A percentile compares a stretch with the other conserved stretches of the same genome.
Evolutionary conservation across 139 green algal species (phyloP).

Genomic region (Eudorina sp.): DNA sequence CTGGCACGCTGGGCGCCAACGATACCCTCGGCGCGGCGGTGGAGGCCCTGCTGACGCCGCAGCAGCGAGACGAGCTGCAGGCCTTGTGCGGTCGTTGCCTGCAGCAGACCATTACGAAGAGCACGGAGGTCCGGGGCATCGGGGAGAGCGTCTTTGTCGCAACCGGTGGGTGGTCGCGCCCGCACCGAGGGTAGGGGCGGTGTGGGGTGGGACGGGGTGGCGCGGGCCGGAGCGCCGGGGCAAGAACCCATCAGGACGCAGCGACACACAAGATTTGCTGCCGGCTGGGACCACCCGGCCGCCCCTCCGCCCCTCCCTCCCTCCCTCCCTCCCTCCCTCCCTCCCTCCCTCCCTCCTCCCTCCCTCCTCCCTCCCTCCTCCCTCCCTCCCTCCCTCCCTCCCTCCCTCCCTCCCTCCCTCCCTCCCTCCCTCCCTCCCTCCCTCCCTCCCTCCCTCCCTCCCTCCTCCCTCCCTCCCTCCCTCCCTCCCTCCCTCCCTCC

Average conservation of each 20-base stretch:
- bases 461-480: too few species aligned
- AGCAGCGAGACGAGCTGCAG: not conserved
- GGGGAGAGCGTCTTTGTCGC: slow-evolving; percentile 49
- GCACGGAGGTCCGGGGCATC: slow-evolving; percentile 51
- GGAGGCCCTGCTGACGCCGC: not conserved
- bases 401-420: too few species aligned
- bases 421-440: too few species aligned
- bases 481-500: too few species aligned
- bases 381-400: too few species aligned
- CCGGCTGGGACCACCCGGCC: too few species aligned
- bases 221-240: not conserved
- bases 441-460: too few species aligned
- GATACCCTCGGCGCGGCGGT: not conserved
- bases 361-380: too few species aligned
- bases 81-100: slow-evolving; percentile 69
- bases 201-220: not conserved
- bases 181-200: too few species aligned
- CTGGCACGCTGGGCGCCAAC: slow-evolving; percentile 3
- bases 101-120: slow-evolving; percentile 64
- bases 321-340: too few species aligned
- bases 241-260: not conserved
- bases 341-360: too few species aligned
- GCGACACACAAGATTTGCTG: not conserved
- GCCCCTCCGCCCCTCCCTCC: too few species aligned
- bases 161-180: slow-evolving; percentile 9